Conservation (phyloP, 2,329 filamentous ascomycete genomes). For the Thermomyces lanuginosus region DNA sequence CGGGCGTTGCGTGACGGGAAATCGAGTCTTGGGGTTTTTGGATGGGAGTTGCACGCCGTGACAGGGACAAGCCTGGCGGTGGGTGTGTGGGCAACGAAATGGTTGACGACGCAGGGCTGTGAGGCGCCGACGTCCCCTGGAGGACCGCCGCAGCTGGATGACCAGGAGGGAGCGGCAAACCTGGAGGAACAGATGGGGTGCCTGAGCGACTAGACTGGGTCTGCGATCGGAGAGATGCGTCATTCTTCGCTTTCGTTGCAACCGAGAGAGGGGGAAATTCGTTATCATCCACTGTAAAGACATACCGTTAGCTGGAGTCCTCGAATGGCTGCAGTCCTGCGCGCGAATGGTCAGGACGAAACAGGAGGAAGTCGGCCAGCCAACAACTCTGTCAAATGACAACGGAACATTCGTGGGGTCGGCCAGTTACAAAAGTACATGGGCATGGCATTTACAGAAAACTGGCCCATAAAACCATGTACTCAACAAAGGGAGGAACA, state of each 20-base stretch:
- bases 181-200: constrained; percentile 26
- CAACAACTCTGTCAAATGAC: constrained; percentile 9
- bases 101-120: constrained; percentile 16
- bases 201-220: constrained; percentile 16
- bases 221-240: constrained; percentile 19
- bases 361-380: constrained; percentile 7
- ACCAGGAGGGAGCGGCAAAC: constrained; percentile 25
- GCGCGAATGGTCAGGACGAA: constrained; percentile 4
- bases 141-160: constrained; percentile 22
- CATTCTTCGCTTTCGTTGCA: constrained; percentile 20
- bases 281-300: constrained; percentile 27
- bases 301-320: constrained; percentile 12
- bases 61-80: constrained; percentile 14
- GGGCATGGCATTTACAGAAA: too few relatives aligned
- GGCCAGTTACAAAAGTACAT: constrained; percentile 22
- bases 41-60: constrained; percentile 16
- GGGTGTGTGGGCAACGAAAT: constrained; percentile 5
- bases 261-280: constrained; percentile 32
- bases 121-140: constrained; percentile 7
- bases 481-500: constrained; percentile 13
- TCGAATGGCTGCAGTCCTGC: constrained; percentile 2
- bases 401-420: constrained; percentile 10
- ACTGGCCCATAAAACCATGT: constrained; percentile 10
- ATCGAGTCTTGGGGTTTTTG: constrained; percentile 11
- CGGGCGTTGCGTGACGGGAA: constrained; percentile 15